A percentile compares a stretch with the other conserved stretches of the same genome.
Conservation (phyloP, 2,329 filamentous ascomycete genomes). For the Fonsecaea monophora region DNA sequence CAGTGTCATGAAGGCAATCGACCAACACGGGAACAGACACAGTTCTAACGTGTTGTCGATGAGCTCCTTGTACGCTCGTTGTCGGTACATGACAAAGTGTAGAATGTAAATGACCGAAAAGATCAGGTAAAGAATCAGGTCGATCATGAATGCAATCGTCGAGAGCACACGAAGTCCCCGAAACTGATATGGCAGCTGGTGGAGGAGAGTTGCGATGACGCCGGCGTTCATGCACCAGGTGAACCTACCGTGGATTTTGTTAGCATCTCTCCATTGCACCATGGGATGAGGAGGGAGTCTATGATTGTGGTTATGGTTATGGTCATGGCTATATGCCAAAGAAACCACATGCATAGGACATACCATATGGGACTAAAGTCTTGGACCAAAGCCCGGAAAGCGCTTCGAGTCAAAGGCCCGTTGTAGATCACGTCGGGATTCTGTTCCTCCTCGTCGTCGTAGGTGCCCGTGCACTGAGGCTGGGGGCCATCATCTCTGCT, state of each 20-base stretch:
- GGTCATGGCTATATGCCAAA: background rate
- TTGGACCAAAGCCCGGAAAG: conserved; percentile 30
- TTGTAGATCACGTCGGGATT: background rate
- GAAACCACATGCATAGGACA: background rate
- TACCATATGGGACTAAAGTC: conserved; percentile 35
- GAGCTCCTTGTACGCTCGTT: conserved; percentile 44
- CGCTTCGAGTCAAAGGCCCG: conserved; percentile 21
- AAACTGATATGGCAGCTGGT: conserved; percentile 49
- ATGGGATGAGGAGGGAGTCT: background rate
- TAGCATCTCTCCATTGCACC: background rate
- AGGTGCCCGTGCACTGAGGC: background rate
- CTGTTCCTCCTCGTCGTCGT: background rate
- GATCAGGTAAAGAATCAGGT: conserved; percentile 45
- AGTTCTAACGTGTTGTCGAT: conserved; percentile 46
- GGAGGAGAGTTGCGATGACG: conserved; percentile 34
- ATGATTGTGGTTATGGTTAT: too few relatives aligned
- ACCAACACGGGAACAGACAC: conserved; percentile 49
- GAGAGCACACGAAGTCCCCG: conserved; percentile 46
- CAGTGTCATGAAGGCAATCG: conserved; percentile 45
- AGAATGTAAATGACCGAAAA: conserved; percentile 45
- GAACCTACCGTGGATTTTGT: conserved; percentile 28
- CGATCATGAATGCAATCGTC: conserved; percentile 50
- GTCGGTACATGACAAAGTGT: conserved; percentile 45
- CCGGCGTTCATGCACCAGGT: conserved; percentile 39
- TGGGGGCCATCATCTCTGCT: background rate